phyloP scores from a whole-genome alignment of 345 rosid species.

The Odontarrhena argentea region DNA sequence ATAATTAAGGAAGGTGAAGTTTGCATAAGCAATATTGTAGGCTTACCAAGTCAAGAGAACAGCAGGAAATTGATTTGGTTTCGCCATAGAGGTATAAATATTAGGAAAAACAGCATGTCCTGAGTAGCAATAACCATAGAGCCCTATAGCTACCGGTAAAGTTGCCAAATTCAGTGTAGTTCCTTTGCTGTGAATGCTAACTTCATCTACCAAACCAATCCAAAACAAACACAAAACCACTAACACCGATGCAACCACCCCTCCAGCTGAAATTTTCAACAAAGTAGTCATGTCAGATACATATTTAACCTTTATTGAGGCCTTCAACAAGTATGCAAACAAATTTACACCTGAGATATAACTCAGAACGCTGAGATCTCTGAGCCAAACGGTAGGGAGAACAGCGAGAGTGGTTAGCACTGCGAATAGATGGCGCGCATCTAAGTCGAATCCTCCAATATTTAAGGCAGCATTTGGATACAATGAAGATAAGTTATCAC shows the following conservation, averaged over 20 bases:
- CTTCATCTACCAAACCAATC: constrained; percentile 79
- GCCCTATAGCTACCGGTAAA: constrained; percentile 94
- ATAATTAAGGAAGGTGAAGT: background rate
- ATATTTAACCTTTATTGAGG: constrained; percentile 8
- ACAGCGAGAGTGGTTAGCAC: constrained; percentile 71
- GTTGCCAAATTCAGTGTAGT: constrained; percentile 62
- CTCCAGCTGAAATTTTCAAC: constrained; percentile 65
- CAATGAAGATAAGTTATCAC: constrained; percentile 78
- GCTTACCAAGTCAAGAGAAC: constrained; percentile 75
- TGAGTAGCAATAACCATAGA: constrained; percentile 91
- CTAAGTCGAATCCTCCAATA: constrained; percentile 59
- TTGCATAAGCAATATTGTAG: background rate
- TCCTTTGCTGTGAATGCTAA: constrained; percentile 71
- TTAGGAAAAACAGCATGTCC: constrained; percentile 99
- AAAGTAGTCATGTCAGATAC: constrained; percentile 10
- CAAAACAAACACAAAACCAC: constrained; percentile 88
- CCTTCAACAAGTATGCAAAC: background rate
- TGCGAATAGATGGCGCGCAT: constrained; percentile 72
- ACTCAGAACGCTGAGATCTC: constrained; percentile 86
- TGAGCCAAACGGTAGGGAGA: constrained; percentile 94
- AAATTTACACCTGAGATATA: constrained; percentile 69
- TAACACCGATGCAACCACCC: constrained; percentile 82
- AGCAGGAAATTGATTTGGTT: constrained; percentile 66
- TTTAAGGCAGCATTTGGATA: constrained; percentile 79
- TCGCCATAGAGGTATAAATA: constrained; percentile 90